phyloP scores from a whole-genome alignment of 768 basidiomycete genomes.

The Suillus subluteus region DNA sequence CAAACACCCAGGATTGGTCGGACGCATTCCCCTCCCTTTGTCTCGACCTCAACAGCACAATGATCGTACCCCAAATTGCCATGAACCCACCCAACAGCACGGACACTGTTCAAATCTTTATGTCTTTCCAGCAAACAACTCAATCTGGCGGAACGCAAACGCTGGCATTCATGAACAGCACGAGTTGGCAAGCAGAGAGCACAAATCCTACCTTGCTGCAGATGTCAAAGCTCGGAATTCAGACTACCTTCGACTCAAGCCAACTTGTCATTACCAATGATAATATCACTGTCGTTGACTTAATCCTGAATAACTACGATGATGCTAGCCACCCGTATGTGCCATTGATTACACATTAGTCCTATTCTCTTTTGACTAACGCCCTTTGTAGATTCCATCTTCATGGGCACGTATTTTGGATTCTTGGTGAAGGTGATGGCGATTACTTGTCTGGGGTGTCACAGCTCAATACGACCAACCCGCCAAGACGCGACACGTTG shows the following conservation, averaged over 20 bases:
- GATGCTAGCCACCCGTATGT: slow-evolving; percentile 37
- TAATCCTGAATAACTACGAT: slow-evolving; percentile 28
- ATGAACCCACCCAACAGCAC: slow-evolving; percentile 35
- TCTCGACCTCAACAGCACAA: slow-evolving; percentile 32
- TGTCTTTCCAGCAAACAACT: slow-evolving; percentile 31
- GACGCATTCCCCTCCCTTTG: slow-evolving; percentile 28
- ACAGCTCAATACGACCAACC: slow-evolving; percentile 37
- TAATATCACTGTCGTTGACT: slow-evolving; percentile 31
- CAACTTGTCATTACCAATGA: slow-evolving; percentile 32
- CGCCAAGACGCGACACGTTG: slow-evolving; percentile 46
- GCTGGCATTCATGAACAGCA: slow-evolving; percentile 30
- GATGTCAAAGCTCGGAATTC: slow-evolving; percentile 26
- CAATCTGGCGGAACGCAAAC: slow-evolving; percentile 30
- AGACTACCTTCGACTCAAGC: slow-evolving; percentile 29
- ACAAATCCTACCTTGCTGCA: slow-evolving; percentile 34
- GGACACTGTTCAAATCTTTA: slow-evolving; percentile 17
- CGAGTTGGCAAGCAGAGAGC: slow-evolving; percentile 29
- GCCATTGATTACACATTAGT: too few relatives aligned
- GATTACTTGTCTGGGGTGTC: slow-evolving; percentile 32
- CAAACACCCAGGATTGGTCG: slow-evolving; percentile 31
- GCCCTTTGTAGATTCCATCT: slow-evolving; percentile 36
- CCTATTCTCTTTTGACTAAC: slow-evolving; percentile 7
- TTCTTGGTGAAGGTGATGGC: slow-evolving; percentile 41
- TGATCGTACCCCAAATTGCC: slow-evolving; percentile 30
- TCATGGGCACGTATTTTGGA: slow-evolving; percentile 40